These are phyloP conservation scores for Aspergillus sp. DNA, from an alignment of 2,329 filamentous ascomycete genomes.

Conservation along the genomic window DNA sequence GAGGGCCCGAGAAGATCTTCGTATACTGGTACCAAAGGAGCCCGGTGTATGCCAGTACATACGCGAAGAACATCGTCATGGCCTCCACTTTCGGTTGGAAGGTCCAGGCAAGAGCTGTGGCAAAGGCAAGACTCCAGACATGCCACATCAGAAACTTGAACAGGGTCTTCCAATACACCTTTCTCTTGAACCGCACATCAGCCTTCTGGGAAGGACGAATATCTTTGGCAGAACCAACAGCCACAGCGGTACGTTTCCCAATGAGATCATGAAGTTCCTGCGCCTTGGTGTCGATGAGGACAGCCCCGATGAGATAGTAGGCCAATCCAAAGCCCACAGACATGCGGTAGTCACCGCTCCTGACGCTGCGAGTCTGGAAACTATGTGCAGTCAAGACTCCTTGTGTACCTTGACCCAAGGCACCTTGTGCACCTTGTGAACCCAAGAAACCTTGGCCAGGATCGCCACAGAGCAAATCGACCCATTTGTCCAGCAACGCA, in stretches of 20 bases:
- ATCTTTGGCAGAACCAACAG: constrained; percentile 40
- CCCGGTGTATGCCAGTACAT: constrained; percentile 51
- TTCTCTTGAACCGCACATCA: constrained; percentile 46
- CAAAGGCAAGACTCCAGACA: constrained; percentile 52
- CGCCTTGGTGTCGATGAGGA: constrained; percentile 55
- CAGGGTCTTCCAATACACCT: constrained; percentile 52
- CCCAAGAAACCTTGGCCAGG: no score
- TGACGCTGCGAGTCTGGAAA: no score
- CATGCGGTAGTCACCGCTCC: constrained; percentile 40
- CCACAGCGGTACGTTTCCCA: constrained; percentile 40
- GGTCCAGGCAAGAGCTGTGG: constrained; percentile 51
- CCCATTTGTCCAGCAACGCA: constrained; percentile 56
- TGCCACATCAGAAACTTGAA: constrained; percentile 51
- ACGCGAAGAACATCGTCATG: constrained; percentile 50
- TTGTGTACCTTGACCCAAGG: no score
- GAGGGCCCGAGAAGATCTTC: constrained; percentile 52
- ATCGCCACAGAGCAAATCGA: constrained; percentile 43
- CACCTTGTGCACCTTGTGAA: no score
- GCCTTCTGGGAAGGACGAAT: constrained; percentile 46
- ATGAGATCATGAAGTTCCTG: constrained; percentile 49
- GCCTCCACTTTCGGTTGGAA: constrained; percentile 45
- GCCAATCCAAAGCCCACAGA: constrained; percentile 55
- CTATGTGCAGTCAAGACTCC: no score
- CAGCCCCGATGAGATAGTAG: constrained; percentile 57
- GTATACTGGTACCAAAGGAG: constrained; percentile 54